Evolutionary conservation across 1,284 basidiomycete species (phyloP), one percentile per base, ranked within the genome.

Genomic region (Irpex sp.): DNA sequence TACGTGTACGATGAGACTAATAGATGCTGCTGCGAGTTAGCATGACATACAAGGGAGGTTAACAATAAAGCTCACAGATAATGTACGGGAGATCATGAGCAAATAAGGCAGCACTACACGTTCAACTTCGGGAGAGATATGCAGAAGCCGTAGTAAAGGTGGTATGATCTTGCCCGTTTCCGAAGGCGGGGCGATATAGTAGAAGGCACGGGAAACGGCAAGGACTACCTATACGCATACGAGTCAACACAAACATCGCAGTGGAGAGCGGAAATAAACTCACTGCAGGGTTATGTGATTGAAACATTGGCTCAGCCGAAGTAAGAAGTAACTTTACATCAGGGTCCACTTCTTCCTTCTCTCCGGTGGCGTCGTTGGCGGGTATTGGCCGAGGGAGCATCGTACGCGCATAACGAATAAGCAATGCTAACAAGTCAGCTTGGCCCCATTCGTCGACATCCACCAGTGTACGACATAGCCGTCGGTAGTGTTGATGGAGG

Each of bases 361-460:
- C 61, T 51, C 78, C 75, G 19, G 67, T 72, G 15, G 68, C 59
- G 15, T 75, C 65, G 4, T 43, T 43, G 39, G 39, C 39, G 11
- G 15, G 11, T 15, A 78, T 77, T 1, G 95, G 93, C 68, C 90
- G 85, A 35, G 89, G 81, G 47, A 97, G 83, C 92, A 97, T 95
- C 0, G 83, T 84, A 58, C 95, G 80, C 0, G 88, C 91, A 73
- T 99, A 99, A 63, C 91, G 81, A 55, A 89, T 77, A 46, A 99
- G 81, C 7, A 98, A 82, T 46, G 91, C 85, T 60, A 97, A 79
- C 6, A 95, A 77, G 51, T 90, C 85, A 4, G 92, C 84, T 74
- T 98, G 97, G 0, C 94, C 94, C 97, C 97, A 99, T 73, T 97
- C 95, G 71, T 99, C 97, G 15, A 92, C 90, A 69, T 99, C 96